Evolutionary conservation across 164 flowering plant species (phyloP).

Genomic region (Akebia trifoliata): DNA sequence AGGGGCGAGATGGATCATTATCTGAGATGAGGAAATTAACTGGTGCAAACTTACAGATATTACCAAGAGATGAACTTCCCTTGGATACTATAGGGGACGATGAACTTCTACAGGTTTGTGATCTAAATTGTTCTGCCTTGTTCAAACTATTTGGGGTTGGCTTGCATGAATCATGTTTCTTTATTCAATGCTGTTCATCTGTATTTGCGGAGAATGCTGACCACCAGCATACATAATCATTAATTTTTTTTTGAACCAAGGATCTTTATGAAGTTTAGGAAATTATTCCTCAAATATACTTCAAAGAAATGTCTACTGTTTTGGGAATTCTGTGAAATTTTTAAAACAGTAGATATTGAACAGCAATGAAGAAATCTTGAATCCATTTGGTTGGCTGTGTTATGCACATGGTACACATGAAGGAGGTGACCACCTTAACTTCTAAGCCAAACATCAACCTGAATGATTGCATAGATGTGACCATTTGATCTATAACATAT

Average conservation of each 20-base stretch:
- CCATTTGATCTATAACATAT: neutral
- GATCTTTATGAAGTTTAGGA: no score
- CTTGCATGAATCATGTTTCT: neutral
- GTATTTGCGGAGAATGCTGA: slow-evolving; percentile 7
- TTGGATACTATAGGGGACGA: slow-evolving; percentile 39
- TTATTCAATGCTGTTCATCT: neutral
- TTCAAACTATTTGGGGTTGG: neutral
- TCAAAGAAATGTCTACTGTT: no score
- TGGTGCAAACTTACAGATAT: slow-evolving; percentile 68
- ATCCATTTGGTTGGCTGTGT: neutral
- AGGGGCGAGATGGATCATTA: slow-evolving; percentile 64
- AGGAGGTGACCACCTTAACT: neutral
- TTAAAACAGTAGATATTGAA: neutral
- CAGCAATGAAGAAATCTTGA: neutral
- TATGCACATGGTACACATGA: neutral
- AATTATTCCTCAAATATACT: no score
- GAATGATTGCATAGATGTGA: neutral
- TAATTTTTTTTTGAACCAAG: no score
- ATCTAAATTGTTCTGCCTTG: neutral
- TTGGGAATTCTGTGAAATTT: no score
- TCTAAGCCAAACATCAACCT: neutral
- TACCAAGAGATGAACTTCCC: slow-evolving; percentile 70
- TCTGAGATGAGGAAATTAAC: slow-evolving; percentile 55
- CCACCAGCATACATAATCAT: neutral
- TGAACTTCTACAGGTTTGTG: slow-evolving; percentile 85